Evolutionary conservation across 2,329 filamentous ascomycete species (phyloP), one percentile per base, ranked within the genome.

Genomic region (Xylariaceae sp.): DNA sequence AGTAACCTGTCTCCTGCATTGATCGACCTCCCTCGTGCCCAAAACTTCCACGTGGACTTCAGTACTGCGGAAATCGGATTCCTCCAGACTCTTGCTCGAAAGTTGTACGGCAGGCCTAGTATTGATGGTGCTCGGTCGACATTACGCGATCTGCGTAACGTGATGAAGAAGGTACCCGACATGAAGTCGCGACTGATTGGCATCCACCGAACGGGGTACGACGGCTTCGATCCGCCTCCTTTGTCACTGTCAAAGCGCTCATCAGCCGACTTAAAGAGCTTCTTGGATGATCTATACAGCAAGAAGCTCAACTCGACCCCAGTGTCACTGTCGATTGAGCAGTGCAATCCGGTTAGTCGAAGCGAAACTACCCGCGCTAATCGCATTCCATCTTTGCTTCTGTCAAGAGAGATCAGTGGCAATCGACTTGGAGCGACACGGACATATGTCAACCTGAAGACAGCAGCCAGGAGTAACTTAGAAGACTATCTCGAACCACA

Each of bases 401-500:
- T 80, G 3, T 73, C 77, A 0, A 72, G 81, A 10, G 78, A 81
- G 59, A 64, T 80, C 2, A 67, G 70, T 2, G 79, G 80, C 0
- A 73, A 74, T 38, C 66, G 69, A 11, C 69, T 76, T 34, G 73
- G 74, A 0, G 66, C 68, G 2, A 73, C 69, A 53, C 69, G 75
- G 5, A 62, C 64, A 13, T 74, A 73, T 4, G 57, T 71, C 16
- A 75, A 80, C 55, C 76, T 80, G 34, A 68, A 69, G 17, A 74
- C 73, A 34, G 72, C 75, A 36, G 72, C 80, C 39, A 70, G 63
- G 18, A 74, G 69, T 36, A 65, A 69, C 19, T 67, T 69, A 6
- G 82, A 86, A 58, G 82, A 86, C 51, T 69, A 68, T 2, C 57
- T 86, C 3, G 70, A 74, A 43, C 67, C 77, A 9, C 71, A 75